Evolutionary conservation across 1,284 basidiomycete species (phyloP), one percentile per base, ranked within the genome.

Genomic region (Naganishia albida): DNA sequence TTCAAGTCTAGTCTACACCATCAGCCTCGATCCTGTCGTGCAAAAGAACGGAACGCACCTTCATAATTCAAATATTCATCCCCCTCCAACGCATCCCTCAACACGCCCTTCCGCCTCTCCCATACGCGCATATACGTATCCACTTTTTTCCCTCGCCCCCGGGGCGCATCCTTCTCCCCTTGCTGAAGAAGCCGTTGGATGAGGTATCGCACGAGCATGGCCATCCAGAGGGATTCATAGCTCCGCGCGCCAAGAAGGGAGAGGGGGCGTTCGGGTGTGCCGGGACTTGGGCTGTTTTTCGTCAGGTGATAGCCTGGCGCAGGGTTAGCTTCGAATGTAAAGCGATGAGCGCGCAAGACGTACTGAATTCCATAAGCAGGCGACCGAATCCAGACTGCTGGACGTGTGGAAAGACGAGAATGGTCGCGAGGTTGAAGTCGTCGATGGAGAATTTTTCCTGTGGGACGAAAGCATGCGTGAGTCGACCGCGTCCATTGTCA

Each of bases 291-390:
- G n/a, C 84, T 83, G 50, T 85, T 43, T 51, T 88, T 84, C 3
- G 92, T 96, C 7, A 98, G 82, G 73, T 94, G 91, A 75, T 99
- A 98, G 75, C 91, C 92, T 92, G 64, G 23, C 46, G 8, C 10
- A 34, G n/a, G n/a, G n/a, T n/a, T n/a, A n/a, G n/a, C n/a, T n/a
- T n/a, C n/a, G n/a, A 48, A 57, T 49, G 49, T n/a, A n/a, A n/a
- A n/a, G n/a, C 20, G 46, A 40, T 46, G 55, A 39, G 52, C 20
- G n/a, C 7, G 3, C 8, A 38, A 28, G 62, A 82, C 84, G 62
- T 72, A 94, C 94, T 97, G 82, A 98, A 97, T 81, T 99, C 95
- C 73, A 99, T 98, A 83, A 99, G 85, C 43, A 99, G 85, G 82
- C 92, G 94, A 3, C 94, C 95, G 73, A 90, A 98, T 7, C 93